These are phyloP conservation scores for Rhizopus delemar DNA, from an alignment of 371 early-diverging fungal genomes.

Conservation along the genomic window DNA sequence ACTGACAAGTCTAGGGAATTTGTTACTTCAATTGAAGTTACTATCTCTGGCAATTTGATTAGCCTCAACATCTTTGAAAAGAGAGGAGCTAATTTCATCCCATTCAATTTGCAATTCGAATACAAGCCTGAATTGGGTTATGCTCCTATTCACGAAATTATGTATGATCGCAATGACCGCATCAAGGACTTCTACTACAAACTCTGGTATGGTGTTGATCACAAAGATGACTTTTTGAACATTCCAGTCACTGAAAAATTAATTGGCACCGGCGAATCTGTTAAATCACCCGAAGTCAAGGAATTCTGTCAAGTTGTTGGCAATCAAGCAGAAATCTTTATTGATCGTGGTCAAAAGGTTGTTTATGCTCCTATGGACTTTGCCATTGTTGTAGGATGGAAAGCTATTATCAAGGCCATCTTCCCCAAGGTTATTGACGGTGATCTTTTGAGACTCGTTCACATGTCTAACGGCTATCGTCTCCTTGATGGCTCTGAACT, in stretches of 20 bases:
- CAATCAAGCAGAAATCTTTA: slow-evolving; percentile 89
- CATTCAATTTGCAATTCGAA: slow-evolving; percentile 75
- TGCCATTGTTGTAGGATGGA: slow-evolving; percentile 94
- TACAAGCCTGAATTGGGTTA: slow-evolving; percentile 82
- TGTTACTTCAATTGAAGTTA: slow-evolving; percentile 64
- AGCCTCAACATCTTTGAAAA: slow-evolving; percentile 74
- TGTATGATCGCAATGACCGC: slow-evolving; percentile 90
- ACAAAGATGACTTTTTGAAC: slow-evolving; percentile 55
- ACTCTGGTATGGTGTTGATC: slow-evolving; percentile 78
- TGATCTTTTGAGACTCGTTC: slow-evolving; percentile 89
- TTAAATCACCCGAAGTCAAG: slow-evolving; percentile 65
- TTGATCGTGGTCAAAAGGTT: slow-evolving; percentile 63
- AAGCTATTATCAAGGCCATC: slow-evolving; percentile 90
- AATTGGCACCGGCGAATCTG: slow-evolving; percentile 65
- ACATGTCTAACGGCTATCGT: slow-evolving; percentile 92
- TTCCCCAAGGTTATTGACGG: slow-evolving; percentile 94
- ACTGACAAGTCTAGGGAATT: slow-evolving; percentile 57
- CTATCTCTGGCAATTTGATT: slow-evolving; percentile 65
- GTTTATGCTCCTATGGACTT: slow-evolving; percentile 91
- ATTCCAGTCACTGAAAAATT: slow-evolving; percentile 62
- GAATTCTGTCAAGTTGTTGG: slow-evolving; percentile 89
- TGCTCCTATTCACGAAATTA: slow-evolving; percentile 89
- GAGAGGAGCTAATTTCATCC: slow-evolving; percentile 65
- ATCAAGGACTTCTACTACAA: slow-evolving; percentile 91
- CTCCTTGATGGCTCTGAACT: slow-evolving; percentile 78